phyloP scores from a whole-genome alignment of 1,284 basidiomycete species.

The Rhodotorula sp. region DNA sequence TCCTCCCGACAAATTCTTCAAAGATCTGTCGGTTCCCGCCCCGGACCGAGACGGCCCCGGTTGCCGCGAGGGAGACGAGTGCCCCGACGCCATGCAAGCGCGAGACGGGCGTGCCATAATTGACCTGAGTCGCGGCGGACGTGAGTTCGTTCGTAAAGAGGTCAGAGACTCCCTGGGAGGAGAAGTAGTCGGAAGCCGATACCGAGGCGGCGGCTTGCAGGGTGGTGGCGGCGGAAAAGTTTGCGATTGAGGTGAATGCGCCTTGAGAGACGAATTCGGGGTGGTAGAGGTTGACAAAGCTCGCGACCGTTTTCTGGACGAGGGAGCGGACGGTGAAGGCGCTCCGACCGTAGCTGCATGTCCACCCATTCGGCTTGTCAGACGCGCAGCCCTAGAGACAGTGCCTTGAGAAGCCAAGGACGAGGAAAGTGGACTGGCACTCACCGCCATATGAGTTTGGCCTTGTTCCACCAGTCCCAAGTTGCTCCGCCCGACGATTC shows the following conservation, averaged over 20 bases:
- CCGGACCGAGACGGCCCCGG: conserved; percentile 64
- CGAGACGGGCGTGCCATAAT: conserved; percentile 76
- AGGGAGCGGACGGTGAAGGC: conserved; percentile 62
- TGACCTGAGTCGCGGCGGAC: conserved; percentile 79
- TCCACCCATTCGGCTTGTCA: conserved; percentile 40
- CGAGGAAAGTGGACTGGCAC: neutral
- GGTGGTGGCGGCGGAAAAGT: conserved; percentile 58
- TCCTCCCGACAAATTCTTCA: conserved; percentile 69
- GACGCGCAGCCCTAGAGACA: neutral
- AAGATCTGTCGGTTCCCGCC: conserved; percentile 88
- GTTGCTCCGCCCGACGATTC: conserved; percentile 49
- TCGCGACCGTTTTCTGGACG: conserved; percentile 59
- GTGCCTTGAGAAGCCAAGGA: neutral
- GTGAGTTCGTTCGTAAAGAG: conserved; percentile 72
- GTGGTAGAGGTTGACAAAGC: conserved; percentile 63
- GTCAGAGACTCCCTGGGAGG: conserved; percentile 53
- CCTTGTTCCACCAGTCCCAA: conserved; percentile 66
- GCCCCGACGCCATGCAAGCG: conserved; percentile 79
- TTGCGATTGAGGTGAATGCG: conserved; percentile 62
- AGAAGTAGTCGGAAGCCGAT: conserved; percentile 63
- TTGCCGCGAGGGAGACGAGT: conserved; percentile 68
- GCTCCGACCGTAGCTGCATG: conserved; percentile 77
- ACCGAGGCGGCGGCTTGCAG: conserved; percentile 57
- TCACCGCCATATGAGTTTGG: conserved; percentile 53
- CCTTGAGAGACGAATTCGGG: conserved; percentile 56